phyloP scores from a whole-genome alignment of 116 monocot genomes.

The Zostera marina region DNA sequence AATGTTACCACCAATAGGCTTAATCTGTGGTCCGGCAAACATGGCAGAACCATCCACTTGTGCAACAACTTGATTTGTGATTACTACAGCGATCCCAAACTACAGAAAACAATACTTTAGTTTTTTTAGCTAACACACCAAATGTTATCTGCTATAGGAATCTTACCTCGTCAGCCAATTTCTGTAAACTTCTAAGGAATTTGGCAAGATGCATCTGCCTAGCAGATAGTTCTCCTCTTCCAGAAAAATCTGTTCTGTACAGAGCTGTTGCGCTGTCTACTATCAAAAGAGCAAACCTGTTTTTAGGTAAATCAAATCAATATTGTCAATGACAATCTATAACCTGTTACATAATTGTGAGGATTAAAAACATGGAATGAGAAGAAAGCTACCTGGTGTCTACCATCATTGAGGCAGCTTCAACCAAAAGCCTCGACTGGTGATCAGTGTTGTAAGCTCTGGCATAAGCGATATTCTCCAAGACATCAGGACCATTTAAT shows the following conservation, averaged over 20 bases:
- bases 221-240: constrained; percentile 91
- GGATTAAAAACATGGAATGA: no score
- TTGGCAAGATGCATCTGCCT: constrained; percentile 98
- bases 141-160: neutral
- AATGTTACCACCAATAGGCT: constrained; percentile 96
- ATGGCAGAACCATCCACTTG: constrained; percentile 92
- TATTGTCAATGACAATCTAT: neutral
- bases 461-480: constrained; percentile 94
- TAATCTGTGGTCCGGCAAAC: constrained; percentile 86
- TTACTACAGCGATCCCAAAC: constrained; percentile 98
- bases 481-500: constrained; percentile 84
- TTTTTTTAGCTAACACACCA: neutral
- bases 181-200: constrained; percentile 92
- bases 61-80: constrained; percentile 98
- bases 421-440: constrained; percentile 86
- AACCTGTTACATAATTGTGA: neutral
- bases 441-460: constrained; percentile 98
- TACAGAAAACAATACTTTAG: constrained; percentile 16
- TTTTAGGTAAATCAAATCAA: neutral
- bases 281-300: constrained; percentile 97
- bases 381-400: constrained; percentile 50
- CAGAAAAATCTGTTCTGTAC: constrained; percentile 97
- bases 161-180: constrained; percentile 84
- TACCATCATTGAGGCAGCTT: constrained; percentile 99
- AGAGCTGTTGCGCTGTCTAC: constrained; percentile 97